Evolutionary conservation across 2,329 filamentous ascomycete species (phyloP), one percentile per base, ranked within the genome.

Genomic region (Dactylonectria macrodidyma): DNA sequence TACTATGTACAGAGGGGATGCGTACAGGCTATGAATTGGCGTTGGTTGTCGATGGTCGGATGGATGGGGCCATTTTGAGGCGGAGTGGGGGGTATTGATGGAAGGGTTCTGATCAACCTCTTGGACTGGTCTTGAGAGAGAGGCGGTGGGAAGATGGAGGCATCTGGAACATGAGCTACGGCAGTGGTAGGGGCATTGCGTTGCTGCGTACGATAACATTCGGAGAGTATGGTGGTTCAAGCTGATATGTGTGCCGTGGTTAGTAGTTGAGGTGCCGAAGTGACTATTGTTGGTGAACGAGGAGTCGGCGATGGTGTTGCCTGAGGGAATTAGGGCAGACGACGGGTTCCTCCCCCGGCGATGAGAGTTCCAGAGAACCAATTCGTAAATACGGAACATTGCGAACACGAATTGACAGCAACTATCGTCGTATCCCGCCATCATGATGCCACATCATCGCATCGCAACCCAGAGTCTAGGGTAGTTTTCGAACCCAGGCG

Each of bases 21-120:
- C 16, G 14, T 16, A n/a, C 16, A 14, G 41, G 41, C 41, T n/a
- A n/a, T 44, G 14, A 44, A 14, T 44, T 44, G 34, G 16, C 48
- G 19, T 19, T 19, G 22, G 34, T 51, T 16, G 30, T 44, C 30
- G 38, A 56, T 57, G 36, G 30, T 46, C 36, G 59, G 8, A 52
- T 63, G 59, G 8, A 52, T 63, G 60, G 60, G 50, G 54, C 46
- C 60, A 63, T 63, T n/a, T 57, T 24, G 22, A 3, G 11, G 19
- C 33, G 55, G 54, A 24, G 60, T 58, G 46, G 60, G 60, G 30
- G 59, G 22, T 22, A 10, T 47, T 12, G 46, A 47, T 46, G 38
- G 11, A 58, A 30, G 46, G 60, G 60, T 30, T 30, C 7, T 30
- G 26, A 30, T 30, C 26, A 7, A 30, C 26, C 2, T 30, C 26